Conservation (phyloP, 2,329 filamentous ascomycete genomes). For the Fusarium coicis region DNA sequence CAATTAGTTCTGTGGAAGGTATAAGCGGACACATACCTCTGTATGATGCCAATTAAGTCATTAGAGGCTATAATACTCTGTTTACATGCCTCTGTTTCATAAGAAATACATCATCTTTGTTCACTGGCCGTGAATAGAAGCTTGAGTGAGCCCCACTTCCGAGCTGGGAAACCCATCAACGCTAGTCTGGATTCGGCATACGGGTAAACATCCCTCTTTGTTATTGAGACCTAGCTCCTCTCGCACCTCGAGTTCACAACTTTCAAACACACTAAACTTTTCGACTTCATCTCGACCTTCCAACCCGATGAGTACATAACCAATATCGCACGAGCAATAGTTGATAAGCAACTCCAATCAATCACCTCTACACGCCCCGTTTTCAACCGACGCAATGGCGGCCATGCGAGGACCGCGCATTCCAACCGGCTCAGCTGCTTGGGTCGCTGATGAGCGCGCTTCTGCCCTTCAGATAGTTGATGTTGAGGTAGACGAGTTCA, state of each 20-base stretch:
- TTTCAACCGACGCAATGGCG: conserved; percentile 48
- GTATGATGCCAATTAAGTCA: accelerated
- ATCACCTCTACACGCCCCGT: not conserved
- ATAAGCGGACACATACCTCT: no score
- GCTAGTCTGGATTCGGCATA: conserved; percentile 10
- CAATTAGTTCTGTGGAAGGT: not conserved
- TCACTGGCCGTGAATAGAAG: conserved; percentile 20
- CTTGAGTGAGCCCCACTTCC: conserved; percentile 23
- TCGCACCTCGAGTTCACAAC: conserved; percentile 33
- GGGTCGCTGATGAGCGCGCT: conserved; percentile 86
- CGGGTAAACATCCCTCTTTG: conserved; percentile 33
- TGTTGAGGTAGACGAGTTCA: conserved; percentile 91
- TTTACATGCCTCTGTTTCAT: conserved; percentile 1
- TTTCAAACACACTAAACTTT: conserved; percentile 28
- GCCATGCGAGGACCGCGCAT: conserved; percentile 67
- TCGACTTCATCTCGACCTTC: conserved; percentile 14
- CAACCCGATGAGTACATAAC: conserved; percentile 41
- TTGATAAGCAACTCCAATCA: conserved; percentile 21
- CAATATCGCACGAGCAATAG: conserved; percentile 24
- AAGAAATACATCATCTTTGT: conserved; percentile 33
- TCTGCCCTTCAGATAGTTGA: conserved; percentile 80
- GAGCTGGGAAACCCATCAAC: conserved; percentile 10
- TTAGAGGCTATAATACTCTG: no score
- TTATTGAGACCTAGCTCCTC: conserved; percentile 34
- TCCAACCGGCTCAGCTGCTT: conserved; percentile 83